Evolutionary conservation across 2,329 filamentous ascomycete species (phyloP).

Genomic region (Pseudogymnoascus sp.): DNA sequence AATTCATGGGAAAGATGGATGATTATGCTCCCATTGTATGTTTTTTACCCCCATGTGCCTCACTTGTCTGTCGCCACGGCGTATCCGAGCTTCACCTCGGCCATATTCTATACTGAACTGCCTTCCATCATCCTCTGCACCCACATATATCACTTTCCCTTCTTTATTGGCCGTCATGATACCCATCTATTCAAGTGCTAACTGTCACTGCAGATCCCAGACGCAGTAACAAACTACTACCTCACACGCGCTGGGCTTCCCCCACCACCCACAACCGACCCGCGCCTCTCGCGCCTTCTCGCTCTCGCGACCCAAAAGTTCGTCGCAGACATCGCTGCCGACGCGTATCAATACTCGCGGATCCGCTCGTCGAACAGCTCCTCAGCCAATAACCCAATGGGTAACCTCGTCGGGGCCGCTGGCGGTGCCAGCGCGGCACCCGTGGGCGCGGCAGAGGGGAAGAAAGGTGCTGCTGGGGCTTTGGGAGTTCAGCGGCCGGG

Average conservation of each 20-base stretch:
- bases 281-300: conserved; percentile 82
- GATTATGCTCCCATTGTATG: conserved; percentile 94
- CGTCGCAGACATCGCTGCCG: conserved; percentile 92
- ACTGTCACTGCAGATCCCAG: conserved; percentile 65
- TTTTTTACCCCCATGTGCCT: conserved; percentile 17
- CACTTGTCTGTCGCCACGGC: neutral
- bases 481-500: conserved; percentile 57
- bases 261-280: conserved; percentile 82
- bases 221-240: conserved; percentile 97
- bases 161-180: neutral
- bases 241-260: conserved; percentile 92
- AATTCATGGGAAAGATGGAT: conserved; percentile 94
- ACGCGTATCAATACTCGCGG: conserved; percentile 94
- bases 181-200: neutral
- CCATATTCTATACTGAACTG: neutral
- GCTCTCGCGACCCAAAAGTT: conserved; percentile 99
- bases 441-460: conserved; percentile 43
- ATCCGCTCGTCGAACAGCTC: conserved; percentile 87
- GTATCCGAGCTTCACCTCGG: neutral
- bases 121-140: neutral
- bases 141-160: neutral
- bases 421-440: conserved; percentile 57
- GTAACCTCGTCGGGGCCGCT: conserved; percentile 68
- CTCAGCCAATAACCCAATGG: conserved; percentile 85
- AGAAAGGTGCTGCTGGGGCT: conserved; percentile 44